Conservation (phyloP, 495 filamentous ascomycete species). For the Clohesyomyces aquaticus region DNA sequence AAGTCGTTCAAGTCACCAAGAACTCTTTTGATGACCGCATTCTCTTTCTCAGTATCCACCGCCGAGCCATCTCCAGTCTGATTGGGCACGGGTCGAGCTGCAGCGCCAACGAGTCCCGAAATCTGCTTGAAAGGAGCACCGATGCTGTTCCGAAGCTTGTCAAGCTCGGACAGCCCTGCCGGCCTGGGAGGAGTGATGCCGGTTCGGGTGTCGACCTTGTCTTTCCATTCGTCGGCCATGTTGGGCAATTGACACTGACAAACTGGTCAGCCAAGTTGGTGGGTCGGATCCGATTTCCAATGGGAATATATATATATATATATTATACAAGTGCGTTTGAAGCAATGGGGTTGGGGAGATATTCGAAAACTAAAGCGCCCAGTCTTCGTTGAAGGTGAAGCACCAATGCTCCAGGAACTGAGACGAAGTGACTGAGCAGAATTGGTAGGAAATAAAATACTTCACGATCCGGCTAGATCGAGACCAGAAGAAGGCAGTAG, state of each 20-base stretch:
- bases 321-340: no score
- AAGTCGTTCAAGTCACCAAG: conserved; percentile 43
- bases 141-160: conserved; percentile 34
- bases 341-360: no score
- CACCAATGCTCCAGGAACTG: no score
- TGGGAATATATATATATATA: no score
- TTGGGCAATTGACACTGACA: background rate
- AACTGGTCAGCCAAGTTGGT: background rate
- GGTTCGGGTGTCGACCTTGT: conserved; percentile 29
- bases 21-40: conserved; percentile 27
- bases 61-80: conserved; percentile 49
- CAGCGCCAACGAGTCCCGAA: conserved; percentile 34
- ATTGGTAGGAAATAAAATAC: no score
- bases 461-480: no score
- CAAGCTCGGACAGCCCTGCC: conserved; percentile 32
- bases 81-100: conserved; percentile 41
- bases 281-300: no score
- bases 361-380: no score
- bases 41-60: conserved; percentile 40
- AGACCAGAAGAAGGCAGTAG: no score
- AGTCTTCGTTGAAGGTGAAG: no score
- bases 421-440: no score
- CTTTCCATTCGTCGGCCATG: conserved; percentile 22
- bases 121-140: conserved; percentile 36
- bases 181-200: conserved; percentile 20